Base-by-base conservation (phyloP, 805 yeast genomes). In the Brettanomyces custersianus region DNA sequence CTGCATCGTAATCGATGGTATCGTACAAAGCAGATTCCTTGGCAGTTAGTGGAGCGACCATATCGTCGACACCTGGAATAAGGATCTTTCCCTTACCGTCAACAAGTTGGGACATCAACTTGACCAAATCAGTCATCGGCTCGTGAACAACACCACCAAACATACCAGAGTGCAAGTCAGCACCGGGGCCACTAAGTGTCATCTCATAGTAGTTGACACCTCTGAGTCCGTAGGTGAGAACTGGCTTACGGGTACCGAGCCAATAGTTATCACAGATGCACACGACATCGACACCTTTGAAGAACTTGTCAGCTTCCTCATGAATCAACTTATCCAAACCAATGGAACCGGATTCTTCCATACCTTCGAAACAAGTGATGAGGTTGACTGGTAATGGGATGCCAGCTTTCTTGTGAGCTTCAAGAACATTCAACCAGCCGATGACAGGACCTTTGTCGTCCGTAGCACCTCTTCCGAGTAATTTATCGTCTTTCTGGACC, bases 401-500 rank as follows among this genome's bases (percentile, higher is more conserved):
- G 16, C 85, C 87, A 39, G 85, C 72, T 47, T 77, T 82, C 39
- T 71, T 77, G 63, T 92, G 96, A 12, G 98, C 96, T 63, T 88
- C 82, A 29, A 92, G 69, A 28, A 79, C 80, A 57, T 92, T 90
- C 57, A 92, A 72, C 99, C 99, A 92, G 37, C 95, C 96, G 49
- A 88, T 68, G 31, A 92, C 94, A 25, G 99, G 99, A 22, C 98
- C 99, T 62, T 94, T 92, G 58, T 92, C 99, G 57, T 92, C 99
- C 29, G 96, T 83, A 16, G 95, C 67, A 30, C 99, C 99, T 62
- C 99, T 77, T 33, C 96, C 98, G 51, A 73, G 76, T 52, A 92
- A 66, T 44, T 80, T 70, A 34, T 68, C 80, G 44, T 75, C 80
- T 46, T 74, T 74, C 55, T 78, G 84, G 42, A 72, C 70, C 52